Conservation (phyloP, 2,329 filamentous ascomycete species). For the Ustulina deusta region DNA sequence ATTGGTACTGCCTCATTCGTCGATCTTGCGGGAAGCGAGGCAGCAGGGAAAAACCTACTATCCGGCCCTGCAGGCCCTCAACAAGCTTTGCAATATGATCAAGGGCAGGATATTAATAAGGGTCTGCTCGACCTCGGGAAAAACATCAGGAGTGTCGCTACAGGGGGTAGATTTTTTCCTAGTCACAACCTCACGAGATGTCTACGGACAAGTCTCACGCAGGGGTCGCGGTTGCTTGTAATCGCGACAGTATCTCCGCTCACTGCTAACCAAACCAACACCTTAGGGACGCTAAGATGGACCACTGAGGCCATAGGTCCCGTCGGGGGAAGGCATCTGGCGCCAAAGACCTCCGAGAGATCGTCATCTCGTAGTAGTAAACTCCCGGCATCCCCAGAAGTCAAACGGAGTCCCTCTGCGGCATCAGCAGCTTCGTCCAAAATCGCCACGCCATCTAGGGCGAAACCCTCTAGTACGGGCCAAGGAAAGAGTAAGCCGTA, state of each 20-base stretch:
- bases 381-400: background rate
- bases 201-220: slow-evolving; percentile 89
- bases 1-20: slow-evolving; percentile 93
- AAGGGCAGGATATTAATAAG: slow-evolving; percentile 97
- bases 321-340: background rate
- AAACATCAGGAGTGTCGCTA: slow-evolving; percentile 89
- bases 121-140: slow-evolving; percentile 91
- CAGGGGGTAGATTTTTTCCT: slow-evolving; percentile 87
- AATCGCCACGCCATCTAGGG: background rate
- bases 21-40: slow-evolving; percentile 92
- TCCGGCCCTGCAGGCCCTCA: slow-evolving; percentile 77
- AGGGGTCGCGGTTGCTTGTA: slow-evolving; percentile 97
- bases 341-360: background rate
- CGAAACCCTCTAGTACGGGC: background rate
- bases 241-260: slow-evolving; percentile 96
- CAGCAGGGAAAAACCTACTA: slow-evolving; percentile 64
- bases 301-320: background rate
- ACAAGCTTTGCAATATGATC: slow-evolving; percentile 51
- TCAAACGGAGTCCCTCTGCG: background rate
- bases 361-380: background rate
- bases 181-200: slow-evolving; percentile 93
- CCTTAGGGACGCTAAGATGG: slow-evolving; percentile 41
- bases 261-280: slow-evolving; percentile 76
- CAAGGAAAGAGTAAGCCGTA: background rate
- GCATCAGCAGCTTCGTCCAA: background rate